Evolutionary conservation across 208 protist species (phyloP), one percentile per base, ranked within the genome.

Genomic region (Leishmania martiniquensis): DNA sequence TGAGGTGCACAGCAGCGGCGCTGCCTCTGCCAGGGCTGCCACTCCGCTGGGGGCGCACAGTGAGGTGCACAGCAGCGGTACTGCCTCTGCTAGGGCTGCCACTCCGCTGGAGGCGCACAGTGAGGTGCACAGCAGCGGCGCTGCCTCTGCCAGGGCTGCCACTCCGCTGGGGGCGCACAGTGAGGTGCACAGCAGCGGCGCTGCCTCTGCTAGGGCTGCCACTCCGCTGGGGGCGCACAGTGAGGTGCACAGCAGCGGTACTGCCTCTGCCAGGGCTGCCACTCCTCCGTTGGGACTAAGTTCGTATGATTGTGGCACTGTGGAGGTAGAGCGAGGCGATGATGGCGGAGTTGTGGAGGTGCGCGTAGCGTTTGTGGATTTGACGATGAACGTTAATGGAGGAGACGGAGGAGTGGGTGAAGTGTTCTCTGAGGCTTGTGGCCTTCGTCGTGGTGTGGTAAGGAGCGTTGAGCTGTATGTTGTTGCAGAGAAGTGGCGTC

Each of bases 351-450:
- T 75, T 49, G 55, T 4, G 1, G 29, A 32, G 4, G 79, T 83
- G 7, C 49, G 45, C 29, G 71, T 55, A 29, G 0, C 0, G n/a
- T 83, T 75, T 52, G 62, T 3, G 1, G 79, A 83, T 57, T 47
- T 83, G 1, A 71, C 79, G n/a, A 25, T 78, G 22, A 39, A 66
- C 39, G 73, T 63, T 5, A 47, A 52, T 17, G 54, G 37, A 3
- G 62, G 25, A 0, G 66, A 37, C 1, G 29, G 63, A 1, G 63
- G 20, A 1, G 45, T 82, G 1, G 78, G 78, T 7, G 78, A 74
- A 25, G 63, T 74, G 25, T 77, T 82, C 34, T 62, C 72, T 1
- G 72, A 77, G 42, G 39, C 15, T 1, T 76, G 71, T 34, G 72
- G 78, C 6, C n/a, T 77, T 17, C 54, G 72, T 1, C 72, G 72